phyloP scores from a whole-genome alignment of 495 filamentous ascomycete species.

The Aspergillus haitiensis region DNA sequence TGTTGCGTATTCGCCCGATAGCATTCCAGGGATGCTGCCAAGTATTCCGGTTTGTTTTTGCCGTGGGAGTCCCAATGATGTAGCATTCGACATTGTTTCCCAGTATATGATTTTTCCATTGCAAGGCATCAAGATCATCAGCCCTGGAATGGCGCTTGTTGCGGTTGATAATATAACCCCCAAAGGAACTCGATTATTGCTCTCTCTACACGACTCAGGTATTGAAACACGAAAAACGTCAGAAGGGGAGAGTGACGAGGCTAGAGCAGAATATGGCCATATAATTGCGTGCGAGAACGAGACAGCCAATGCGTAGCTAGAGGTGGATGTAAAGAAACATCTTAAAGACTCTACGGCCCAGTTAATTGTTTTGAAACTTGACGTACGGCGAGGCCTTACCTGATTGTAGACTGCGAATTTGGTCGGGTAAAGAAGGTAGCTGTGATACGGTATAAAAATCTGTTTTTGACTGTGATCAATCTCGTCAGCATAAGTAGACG shows the following conservation, averaged over 20 bases:
- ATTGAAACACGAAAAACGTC: constrained; percentile 76
- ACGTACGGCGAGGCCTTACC: constrained; percentile 45
- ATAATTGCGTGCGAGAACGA: constrained; percentile 78
- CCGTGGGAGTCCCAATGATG: constrained; percentile 70
- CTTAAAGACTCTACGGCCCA: constrained; percentile 30
- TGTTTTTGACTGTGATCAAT: constrained; percentile 67
- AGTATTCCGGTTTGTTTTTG: constrained; percentile 78
- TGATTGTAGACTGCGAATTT: constrained; percentile 60
- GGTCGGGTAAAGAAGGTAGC: constrained; percentile 76
- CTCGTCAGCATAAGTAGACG: constrained; percentile 25
- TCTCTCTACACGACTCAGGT: constrained; percentile 65
- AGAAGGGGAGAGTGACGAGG: constrained; percentile 57
- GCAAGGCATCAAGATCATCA: constrained; percentile 78
- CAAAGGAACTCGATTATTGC: constrained; percentile 67
- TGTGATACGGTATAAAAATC: constrained; percentile 83
- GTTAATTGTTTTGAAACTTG: constrained; percentile 22
- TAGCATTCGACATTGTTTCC: constrained; percentile 86
- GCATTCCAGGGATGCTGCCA: constrained; percentile 66
- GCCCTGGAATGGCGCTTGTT: constrained; percentile 71
- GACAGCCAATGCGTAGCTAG: constrained; percentile 73
- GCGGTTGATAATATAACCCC: constrained; percentile 77
- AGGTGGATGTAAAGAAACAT: constrained; percentile 63
- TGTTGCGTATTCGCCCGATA: constrained; percentile 72
- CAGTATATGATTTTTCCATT: constrained; percentile 88
- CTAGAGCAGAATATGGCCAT: constrained; percentile 71